Conservation (phyloP, 2,329 filamentous ascomycete genomes). For the Talaromyces rugulosus region DNA sequence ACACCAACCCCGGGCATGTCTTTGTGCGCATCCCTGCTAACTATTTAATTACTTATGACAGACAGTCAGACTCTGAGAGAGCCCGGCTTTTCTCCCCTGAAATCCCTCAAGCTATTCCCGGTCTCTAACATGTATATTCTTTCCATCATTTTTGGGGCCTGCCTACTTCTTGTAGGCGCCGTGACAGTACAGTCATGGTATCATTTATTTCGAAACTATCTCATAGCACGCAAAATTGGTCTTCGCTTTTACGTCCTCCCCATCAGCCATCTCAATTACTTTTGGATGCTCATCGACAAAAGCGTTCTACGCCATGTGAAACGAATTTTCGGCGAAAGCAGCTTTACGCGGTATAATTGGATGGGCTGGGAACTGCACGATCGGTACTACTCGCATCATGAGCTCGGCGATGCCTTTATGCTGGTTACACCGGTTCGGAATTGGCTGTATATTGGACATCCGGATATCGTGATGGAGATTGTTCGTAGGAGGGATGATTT, state of each 20-base stretch:
- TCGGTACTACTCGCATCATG: slow-evolving; percentile 4
- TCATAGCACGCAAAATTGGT: neutral
- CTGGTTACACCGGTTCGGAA: slow-evolving; percentile 3
- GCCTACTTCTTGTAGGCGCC: neutral
- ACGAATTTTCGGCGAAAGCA: slow-evolving; percentile 1
- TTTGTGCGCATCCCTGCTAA: too few species aligned
- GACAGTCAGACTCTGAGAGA: too few species aligned
- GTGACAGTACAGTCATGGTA: slow-evolving; percentile 2
- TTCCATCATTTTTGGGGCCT: neutral
- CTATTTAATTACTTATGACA: neutral
- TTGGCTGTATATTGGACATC: slow-evolving; percentile 5
- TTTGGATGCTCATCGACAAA: slow-evolving; percentile 6
- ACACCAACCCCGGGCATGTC: too few species aligned
- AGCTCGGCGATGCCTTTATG: slow-evolving; percentile 3
- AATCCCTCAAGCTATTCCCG: neutral
- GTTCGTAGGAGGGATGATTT: neutral
- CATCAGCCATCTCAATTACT: slow-evolving; percentile 2
- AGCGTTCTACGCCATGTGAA: slow-evolving; percentile 1
- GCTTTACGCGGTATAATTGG: slow-evolving; percentile 6
- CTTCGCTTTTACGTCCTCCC: slow-evolving; percentile 5
- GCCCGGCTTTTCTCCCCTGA: too few species aligned
- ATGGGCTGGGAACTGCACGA: slow-evolving; percentile 8
- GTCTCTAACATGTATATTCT: neutral
- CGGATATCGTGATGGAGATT: slow-evolving; percentile 5
- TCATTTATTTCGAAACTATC: neutral